Percentiles rank a stretch among this genome's conserved stretches.
phyloP scores from a whole-genome alignment of 331 rosid genomes.

The Malus hybrid region DNA sequence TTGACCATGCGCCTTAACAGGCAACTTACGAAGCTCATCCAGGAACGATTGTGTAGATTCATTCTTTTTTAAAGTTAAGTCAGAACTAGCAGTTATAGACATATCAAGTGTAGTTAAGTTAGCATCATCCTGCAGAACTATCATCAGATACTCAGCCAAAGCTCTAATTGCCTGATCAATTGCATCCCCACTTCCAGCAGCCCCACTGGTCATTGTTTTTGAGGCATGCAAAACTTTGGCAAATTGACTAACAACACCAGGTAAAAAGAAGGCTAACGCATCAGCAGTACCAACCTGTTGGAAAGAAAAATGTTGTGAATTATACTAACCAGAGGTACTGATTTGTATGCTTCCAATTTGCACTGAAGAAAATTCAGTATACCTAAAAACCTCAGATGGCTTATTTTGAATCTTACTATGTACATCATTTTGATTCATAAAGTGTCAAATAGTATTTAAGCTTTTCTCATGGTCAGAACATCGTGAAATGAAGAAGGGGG shows the following conservation, averaged over 20 bases:
- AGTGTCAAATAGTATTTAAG: background rate
- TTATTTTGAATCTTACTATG: background rate
- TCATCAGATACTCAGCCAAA: conserved; percentile 84
- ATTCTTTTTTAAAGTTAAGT: conserved; percentile 19
- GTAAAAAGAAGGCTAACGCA: conserved; percentile 90
- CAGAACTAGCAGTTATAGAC: conserved; percentile 23
- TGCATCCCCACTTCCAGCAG: conserved; percentile 78
- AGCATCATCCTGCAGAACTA: conserved; percentile 72
- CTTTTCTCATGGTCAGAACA: background rate
- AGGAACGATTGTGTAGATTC: conserved; percentile 46
- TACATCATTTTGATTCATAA: background rate
- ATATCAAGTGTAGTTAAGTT: conserved; percentile 37
- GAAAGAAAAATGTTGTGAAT: background rate
- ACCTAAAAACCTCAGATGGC: background rate
- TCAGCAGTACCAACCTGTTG: conserved; percentile 82
- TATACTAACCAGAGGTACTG: background rate
- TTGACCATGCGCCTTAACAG: conserved; percentile 38
- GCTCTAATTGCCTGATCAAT: conserved; percentile 74
- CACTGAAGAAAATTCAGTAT: background rate
- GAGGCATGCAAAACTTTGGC: conserved; percentile 73
- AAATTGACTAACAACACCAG: conserved; percentile 86
- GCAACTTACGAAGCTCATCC: conserved; percentile 74
- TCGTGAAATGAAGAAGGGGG: background rate
- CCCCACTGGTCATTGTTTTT: conserved; percentile 77
- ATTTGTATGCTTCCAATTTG: background rate